A percentile compares a stretch with the other conserved stretches of the same genome.
Evolutionary conservation across 2,329 filamentous ascomycete genomes (phyloP).

Genomic region (Botrytis hyacinthi): DNA sequence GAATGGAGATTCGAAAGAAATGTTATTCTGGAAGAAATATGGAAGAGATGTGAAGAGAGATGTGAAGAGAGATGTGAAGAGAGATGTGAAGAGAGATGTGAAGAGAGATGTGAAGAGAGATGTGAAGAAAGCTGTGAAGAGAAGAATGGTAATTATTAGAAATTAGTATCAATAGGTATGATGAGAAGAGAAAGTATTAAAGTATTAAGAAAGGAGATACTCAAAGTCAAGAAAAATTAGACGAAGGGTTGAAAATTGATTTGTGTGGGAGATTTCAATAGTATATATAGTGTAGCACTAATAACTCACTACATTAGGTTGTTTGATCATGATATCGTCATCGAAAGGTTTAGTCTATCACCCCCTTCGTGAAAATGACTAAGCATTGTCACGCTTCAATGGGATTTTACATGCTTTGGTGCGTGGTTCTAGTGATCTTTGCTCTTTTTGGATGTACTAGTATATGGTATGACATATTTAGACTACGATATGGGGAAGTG

Average conservation of each 20-base stretch:
- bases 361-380: not conserved
- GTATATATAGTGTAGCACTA: not conserved
- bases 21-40: not conserved
- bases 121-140: not conserved
- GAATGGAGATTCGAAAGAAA: not conserved
- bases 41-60: not conserved
- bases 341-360: not conserved
- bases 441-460: not conserved
- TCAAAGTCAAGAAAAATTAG: not conserved
- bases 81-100: too few relatives aligned
- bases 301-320: too few relatives aligned
- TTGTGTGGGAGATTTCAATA: not conserved
- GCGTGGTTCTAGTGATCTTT: not conserved
- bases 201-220: not conserved
- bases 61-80: not conserved
- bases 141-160: not conserved
- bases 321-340: not conserved
- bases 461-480: not conserved
- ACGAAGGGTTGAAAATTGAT: not conserved
- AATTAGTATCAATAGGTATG: too few relatives aligned
- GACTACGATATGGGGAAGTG: not conserved
- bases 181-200: not conserved
- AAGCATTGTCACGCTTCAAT: not conserved
- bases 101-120: not conserved
- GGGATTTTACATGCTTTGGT: not conserved